Evolutionary conservation across 345 rosid species (phyloP), one percentile per base, ranked within the genome.

Genomic region (Lagerstroemia speciosa): DNA sequence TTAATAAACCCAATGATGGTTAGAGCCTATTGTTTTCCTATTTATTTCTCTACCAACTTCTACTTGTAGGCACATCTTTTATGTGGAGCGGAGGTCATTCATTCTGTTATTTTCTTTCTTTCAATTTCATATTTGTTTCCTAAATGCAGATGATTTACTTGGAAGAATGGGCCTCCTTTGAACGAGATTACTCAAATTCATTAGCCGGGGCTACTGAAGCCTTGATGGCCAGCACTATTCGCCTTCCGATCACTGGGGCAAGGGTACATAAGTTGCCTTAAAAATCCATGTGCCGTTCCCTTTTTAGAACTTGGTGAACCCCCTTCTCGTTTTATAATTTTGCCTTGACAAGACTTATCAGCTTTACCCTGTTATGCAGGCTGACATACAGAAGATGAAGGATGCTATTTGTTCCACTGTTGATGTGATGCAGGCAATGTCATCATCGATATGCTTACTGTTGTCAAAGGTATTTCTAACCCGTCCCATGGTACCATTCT

Each of bases 371-470:
- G 66, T 40, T 68, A 60, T 82, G 53, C 88, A 94, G 99, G 93
- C 85, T 58, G 93, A 94, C 75, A 66, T 82, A 71, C 93, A 81
- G 45, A 87, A 81, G 50, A 76, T 91, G 64, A 88, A 88, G 74
- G 85, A 85, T 74, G 97, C 95, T 38, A 78, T 91, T 77, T 84
- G 80, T 76, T 94, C 96, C 37, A 97, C 93, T 7, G 86, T 86
- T 73, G 92, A 89, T 82, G 90, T 94, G 65, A 84, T 94, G 93
- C 96, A 89, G 69, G 87, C 91, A 57, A 88, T 94, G 93, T 86
- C 86, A 37, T 84, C 93, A 70, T 91, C 97, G 36, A 76, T 91
- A 70, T 83, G 87, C 78, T 65, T 80, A 71, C 73, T 89, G 72
- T 72, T 79, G 19, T 74, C 93, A 55, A 88, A 89, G 96, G 99